phyloP scores from a whole-genome alignment of 129 eudicot genomes.

The Artemisia annua region DNA sequence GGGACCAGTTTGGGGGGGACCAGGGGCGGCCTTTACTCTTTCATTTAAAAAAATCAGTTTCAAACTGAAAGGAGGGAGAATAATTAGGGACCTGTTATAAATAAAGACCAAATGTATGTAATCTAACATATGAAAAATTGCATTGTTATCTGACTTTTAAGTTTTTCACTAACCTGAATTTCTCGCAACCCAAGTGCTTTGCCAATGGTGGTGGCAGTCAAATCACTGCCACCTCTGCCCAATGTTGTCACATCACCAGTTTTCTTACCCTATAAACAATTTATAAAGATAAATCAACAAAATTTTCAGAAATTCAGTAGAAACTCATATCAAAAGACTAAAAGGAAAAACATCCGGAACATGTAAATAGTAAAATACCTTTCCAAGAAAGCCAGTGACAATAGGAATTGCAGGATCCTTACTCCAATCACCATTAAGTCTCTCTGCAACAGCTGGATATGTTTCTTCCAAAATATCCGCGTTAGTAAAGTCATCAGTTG shows the following conservation, averaged over 20 bases:
- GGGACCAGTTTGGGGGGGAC: no score
- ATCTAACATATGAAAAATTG: not conserved
- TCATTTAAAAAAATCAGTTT: no score
- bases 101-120: not conserved
- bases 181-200: constrained; percentile 74
- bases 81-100: not conserved
- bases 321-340: no score
- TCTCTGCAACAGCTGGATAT: constrained; percentile 88
- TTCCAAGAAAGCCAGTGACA: constrained; percentile 96
- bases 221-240: constrained; percentile 89
- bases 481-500: constrained; percentile 94
- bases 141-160: not conserved
- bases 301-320: not conserved
- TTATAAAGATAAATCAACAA: constrained; percentile 4
- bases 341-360: not conserved
- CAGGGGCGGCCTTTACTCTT: no score
- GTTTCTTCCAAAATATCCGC: constrained; percentile 96
- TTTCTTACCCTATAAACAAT: constrained; percentile 66
- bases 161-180: constrained; percentile 53
- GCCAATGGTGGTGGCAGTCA: constrained; percentile 82
- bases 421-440: constrained; percentile 75
- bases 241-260: constrained; percentile 75
- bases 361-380: constrained; percentile 44
- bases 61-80: not conserved
- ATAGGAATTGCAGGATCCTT: constrained; percentile 83